Percentiles rank a stretch among this genome's conserved stretches.
Conservation (phyloP, 75 land plant species). For the Sequoia sempervirens region DNA sequence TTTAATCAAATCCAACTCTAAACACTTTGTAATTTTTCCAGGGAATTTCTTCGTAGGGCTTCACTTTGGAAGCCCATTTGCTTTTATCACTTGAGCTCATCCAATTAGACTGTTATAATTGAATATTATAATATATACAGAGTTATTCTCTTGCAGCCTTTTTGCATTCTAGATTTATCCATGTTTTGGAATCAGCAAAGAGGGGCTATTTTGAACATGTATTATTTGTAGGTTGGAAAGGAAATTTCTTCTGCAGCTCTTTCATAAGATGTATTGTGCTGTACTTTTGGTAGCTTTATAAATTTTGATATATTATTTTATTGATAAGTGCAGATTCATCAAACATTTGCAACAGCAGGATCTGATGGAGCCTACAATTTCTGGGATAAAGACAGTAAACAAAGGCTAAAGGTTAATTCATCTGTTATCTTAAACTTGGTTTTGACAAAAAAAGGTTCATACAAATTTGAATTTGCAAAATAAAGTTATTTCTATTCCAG, state of each 20-base stretch:
- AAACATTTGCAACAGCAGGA: too few relatives aligned
- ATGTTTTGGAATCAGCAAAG: background rate
- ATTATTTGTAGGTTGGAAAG: background rate
- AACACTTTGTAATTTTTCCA: background rate
- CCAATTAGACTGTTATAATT: background rate
- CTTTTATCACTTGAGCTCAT: background rate
- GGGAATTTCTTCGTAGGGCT: background rate
- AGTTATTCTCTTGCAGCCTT: background rate
- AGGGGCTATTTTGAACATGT: background rate
- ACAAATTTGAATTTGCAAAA: background rate
- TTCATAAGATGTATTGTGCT: background rate
- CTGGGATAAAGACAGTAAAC: too few relatives aligned
- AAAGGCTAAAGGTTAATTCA: constrained; percentile 66
- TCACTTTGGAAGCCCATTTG: background rate
- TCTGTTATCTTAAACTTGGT: background rate
- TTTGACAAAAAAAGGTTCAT: background rate
- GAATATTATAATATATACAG: background rate
- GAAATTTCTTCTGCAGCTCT: background rate
- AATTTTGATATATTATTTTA: background rate
- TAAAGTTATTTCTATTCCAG: background rate
- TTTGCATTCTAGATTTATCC: background rate
- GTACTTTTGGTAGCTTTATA: background rate
- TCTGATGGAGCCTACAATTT: too few relatives aligned
- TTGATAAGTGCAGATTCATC: constrained; percentile 26
- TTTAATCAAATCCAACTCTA: background rate